Evolutionary conservation across 371 early-diverging fungal species (phyloP).

Genomic region (Blyttiomyces sp.): DNA sequence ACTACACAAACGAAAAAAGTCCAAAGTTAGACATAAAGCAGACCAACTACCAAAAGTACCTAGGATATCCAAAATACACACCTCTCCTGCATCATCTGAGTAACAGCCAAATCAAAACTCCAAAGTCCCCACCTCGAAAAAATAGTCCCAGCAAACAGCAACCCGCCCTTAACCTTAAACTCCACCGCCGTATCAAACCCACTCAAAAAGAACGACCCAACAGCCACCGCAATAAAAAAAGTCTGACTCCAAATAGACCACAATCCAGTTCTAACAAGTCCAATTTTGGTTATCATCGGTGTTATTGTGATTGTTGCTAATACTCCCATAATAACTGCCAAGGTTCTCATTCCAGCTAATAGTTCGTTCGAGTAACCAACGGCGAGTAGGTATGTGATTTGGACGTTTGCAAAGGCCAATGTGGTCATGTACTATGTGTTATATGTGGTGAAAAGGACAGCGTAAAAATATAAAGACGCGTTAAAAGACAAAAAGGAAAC

Average conservation of each 20-base stretch:
- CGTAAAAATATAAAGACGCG: no score
- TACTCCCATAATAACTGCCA: slow-evolving; percentile 33
- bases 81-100: slow-evolving; percentile 52
- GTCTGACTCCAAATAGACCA: slow-evolving; percentile 48
- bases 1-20: background rate
- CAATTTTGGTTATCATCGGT: slow-evolving; percentile 27
- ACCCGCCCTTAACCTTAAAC: background rate
- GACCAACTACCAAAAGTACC: background rate
- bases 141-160: slow-evolving; percentile 44
- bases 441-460: no score
- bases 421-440: slow-evolving; percentile 35
- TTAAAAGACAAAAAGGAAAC: no score
- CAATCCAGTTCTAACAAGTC: slow-evolving; percentile 42
- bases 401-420: slow-evolving; percentile 42
- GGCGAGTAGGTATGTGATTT: slow-evolving; percentile 46
- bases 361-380: slow-evolving; percentile 23
- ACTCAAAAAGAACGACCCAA: slow-evolving; percentile 11
- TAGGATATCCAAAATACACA: background rate
- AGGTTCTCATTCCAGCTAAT: slow-evolving; percentile 28
- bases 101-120: slow-evolving; percentile 52
- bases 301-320: slow-evolving; percentile 38
- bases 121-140: slow-evolving; percentile 50
- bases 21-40: background rate
- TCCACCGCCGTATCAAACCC: background rate
- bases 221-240: slow-evolving; percentile 29